These are phyloP conservation scores for Myxozyma geophila DNA, from an alignment of 805 yeast genomes.

Conservation along the genomic window DNA sequence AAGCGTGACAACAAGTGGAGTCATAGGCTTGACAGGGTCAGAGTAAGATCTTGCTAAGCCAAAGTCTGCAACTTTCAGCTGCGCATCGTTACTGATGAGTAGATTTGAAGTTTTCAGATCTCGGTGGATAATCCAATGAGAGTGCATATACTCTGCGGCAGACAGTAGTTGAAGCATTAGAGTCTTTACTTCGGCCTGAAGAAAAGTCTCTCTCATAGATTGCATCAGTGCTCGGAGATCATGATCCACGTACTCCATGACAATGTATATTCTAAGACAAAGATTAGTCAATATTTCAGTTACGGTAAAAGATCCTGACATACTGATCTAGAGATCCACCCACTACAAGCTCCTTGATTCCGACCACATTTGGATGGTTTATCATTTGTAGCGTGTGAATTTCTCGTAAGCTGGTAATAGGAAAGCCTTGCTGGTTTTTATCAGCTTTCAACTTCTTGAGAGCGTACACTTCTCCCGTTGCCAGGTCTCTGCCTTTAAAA, in stretches of 20 bases:
- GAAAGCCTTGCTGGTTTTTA: slow-evolving; percentile 58
- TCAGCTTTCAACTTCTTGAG: slow-evolving; percentile 59
- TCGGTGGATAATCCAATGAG: slow-evolving; percentile 40
- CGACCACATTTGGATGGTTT: slow-evolving; percentile 57
- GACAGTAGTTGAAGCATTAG: slow-evolving; percentile 40
- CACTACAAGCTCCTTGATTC: slow-evolving; percentile 58
- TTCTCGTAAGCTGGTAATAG: slow-evolving; percentile 69
- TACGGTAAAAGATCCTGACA: slow-evolving; percentile 12
- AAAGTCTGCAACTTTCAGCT: slow-evolving; percentile 43
- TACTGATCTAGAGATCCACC: slow-evolving; percentile 40
- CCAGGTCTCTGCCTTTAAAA: slow-evolving; percentile 55
- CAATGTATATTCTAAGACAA: slow-evolving; percentile 39
- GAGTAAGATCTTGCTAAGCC: slow-evolving; percentile 60
- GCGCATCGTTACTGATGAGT: slow-evolving; percentile 37
- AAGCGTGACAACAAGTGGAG: slow-evolving; percentile 22
- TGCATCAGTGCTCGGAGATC: slow-evolving; percentile 40
- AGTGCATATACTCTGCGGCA: slow-evolving; percentile 39
- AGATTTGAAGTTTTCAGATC: slow-evolving; percentile 43
- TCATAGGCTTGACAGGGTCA: slow-evolving; percentile 29
- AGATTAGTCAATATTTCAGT: not conserved
- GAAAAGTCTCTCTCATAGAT: slow-evolving; percentile 39
- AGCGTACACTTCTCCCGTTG: slow-evolving; percentile 57
- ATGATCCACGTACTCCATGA: slow-evolving; percentile 44
- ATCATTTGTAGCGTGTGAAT: slow-evolving; percentile 60
- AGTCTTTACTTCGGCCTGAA: slow-evolving; percentile 42